Percentiles rank a stretch among this genome's conserved stretches.
phyloP scores from a whole-genome alignment of 441 rosid genomes.

The Lepidium campestre region DNA sequence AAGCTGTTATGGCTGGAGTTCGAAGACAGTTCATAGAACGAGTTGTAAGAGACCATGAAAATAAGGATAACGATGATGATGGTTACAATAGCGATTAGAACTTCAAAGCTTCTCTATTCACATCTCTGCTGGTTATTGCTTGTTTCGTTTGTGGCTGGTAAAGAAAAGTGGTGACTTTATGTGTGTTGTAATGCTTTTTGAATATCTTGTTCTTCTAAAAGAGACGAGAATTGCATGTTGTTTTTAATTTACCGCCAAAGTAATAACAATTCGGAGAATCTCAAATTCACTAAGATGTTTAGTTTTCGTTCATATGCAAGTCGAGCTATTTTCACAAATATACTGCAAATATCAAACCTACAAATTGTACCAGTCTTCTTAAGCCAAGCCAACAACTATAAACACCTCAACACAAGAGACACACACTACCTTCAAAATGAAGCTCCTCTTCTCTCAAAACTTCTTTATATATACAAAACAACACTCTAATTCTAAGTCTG shows the following conservation, averaged over 20 bases:
- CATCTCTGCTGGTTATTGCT: neutral
- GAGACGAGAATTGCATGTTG: neutral
- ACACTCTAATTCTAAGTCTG: conserved; percentile 14
- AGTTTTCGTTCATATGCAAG: conserved; percentile 15
- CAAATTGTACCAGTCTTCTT: conserved; percentile 4
- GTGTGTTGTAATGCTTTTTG: conserved; percentile 13
- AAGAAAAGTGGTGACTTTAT: neutral
- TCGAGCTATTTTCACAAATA: conserved; percentile 10
- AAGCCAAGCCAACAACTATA: conserved; percentile 23
- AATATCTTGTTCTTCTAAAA: neutral
- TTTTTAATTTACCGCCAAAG: neutral
- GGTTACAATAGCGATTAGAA: conserved; percentile 82
- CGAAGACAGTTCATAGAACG: conserved; percentile 76
- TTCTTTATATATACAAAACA: conserved; percentile 25
- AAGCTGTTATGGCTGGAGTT: conserved; percentile 82
- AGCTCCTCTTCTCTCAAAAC: conserved; percentile 23
- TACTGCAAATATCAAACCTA: conserved; percentile 11
- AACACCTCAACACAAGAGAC: conserved; percentile 12
- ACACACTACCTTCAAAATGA: conserved; percentile 16
- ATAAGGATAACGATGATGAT: conserved; percentile 50
- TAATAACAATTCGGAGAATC: neutral
- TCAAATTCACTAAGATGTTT: neutral
- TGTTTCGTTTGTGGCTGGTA: conserved; percentile 3
- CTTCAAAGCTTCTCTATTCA: neutral
- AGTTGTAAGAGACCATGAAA: conserved; percentile 82